Evolutionary conservation across 768 basidiomycete genomes (phyloP), one percentile per base, ranked within the genome.

Genomic region (Lentinula lateritia): DNA sequence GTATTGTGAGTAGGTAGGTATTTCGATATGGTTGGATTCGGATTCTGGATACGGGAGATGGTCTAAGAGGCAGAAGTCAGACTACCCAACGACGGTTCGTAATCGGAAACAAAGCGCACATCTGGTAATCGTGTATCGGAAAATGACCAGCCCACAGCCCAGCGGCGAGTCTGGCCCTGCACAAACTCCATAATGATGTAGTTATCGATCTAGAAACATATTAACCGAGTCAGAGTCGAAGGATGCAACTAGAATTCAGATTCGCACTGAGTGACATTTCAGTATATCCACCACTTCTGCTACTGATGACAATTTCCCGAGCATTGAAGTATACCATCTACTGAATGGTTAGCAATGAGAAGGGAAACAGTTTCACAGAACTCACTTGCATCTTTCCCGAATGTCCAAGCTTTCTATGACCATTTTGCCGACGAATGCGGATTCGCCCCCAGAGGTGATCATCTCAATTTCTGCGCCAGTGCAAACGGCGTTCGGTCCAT

Each of bases 301-400:
- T 2, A 98, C 78, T 2, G 93, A 93, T 0, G 90, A 83, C 71
- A 89, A 76, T 67, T 93, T 96, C 3, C 96, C 96, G 0, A 98
- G 80, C 83, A 98, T 89, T 5, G 92, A 93, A 0, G 95, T 95
- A 67, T 87, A 98, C 96, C 95, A 98, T 50, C 92, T 91, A 53
- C 56, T 54, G 20, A 12, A 43, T n/a, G 18, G 36, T 58, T 18
- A 57, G 38, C 53, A 60, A 3, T 10, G 5, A 45, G 34, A 39
- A 50, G 38, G 50, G 39, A 34, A 28, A 13, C 18, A 6, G 20
- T 53, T 34, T 32, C 15, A 56, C 32, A 28, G 12, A 41, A 63
- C 78, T 58, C 62, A 92, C 92, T 81, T 76, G 76, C 91, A 92
- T 18, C 78, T 74, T 2, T 71, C 69, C n/a, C 75, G 66, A 18